Evolutionary conservation across 495 filamentous ascomycete genomes (phyloP).

Genomic region (Coniosporium apollinis): DNA sequence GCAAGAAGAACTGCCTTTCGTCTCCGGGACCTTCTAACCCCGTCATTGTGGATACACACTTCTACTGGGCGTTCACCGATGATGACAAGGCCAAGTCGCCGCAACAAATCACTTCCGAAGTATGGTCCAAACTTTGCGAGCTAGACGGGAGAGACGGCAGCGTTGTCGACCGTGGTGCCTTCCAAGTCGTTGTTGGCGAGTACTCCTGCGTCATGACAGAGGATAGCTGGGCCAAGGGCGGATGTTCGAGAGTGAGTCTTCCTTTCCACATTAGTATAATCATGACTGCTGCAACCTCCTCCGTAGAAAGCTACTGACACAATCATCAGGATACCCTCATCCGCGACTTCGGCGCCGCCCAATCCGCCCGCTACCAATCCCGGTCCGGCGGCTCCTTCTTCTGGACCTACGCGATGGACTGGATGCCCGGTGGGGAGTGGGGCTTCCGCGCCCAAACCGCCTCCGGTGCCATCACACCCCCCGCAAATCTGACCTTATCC

Average conservation of each 20-base stretch:
- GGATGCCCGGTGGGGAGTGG: constrained; percentile 39
- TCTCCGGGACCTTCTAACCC: constrained; percentile 17
- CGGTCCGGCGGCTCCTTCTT: constrained; percentile 32
- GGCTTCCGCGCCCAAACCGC: constrained; percentile 32
- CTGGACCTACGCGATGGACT: constrained; percentile 39
- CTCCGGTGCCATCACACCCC: constrained; percentile 23
- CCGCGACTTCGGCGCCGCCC: constrained; percentile 29
- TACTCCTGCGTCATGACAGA: constrained; percentile 35
- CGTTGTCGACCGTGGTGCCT: constrained; percentile 28
- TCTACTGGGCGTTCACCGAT: constrained; percentile 36
- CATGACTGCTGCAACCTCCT: too few species aligned
- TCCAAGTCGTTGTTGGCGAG: constrained; percentile 34
- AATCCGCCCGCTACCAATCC: constrained; percentile 27
- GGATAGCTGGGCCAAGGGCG: constrained; percentile 26
- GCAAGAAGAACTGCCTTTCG: constrained; percentile 12
- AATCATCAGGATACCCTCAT: constrained; percentile 18
- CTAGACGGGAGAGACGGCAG: constrained; percentile 27
- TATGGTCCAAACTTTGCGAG: constrained; percentile 20
- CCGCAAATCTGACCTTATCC: constrained; percentile 19
- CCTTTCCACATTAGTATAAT: too few species aligned
- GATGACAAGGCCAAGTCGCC: constrained; percentile 28
- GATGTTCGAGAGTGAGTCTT: too few species aligned
- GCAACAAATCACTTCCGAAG: constrained; percentile 28
- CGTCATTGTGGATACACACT: constrained; percentile 37
- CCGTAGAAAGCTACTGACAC: too few species aligned